Conservation (phyloP, 768 basidiomycete species). For the Favolaschia claudopus region DNA sequence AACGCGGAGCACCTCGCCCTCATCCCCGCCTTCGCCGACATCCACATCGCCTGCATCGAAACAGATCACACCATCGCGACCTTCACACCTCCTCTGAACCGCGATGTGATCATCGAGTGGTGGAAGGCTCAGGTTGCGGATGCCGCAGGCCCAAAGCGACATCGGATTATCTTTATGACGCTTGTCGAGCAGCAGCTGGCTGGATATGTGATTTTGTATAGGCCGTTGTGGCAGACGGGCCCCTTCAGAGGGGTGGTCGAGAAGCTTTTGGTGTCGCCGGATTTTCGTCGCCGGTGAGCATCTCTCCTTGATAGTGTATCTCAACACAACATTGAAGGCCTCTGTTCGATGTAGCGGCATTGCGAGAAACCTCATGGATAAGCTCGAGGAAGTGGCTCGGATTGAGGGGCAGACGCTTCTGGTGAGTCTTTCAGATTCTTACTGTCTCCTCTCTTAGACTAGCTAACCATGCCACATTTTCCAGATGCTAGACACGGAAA, state of each 20-base stretch:
- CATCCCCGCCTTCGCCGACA: slow-evolving; percentile 17
- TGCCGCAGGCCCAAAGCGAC: not conserved
- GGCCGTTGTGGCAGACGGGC: slow-evolving; percentile 10
- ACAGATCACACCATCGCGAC: slow-evolving; percentile 20
- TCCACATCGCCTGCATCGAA: slow-evolving; percentile 26
- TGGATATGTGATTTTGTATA: slow-evolving; percentile 13
- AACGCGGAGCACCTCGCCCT: slow-evolving; percentile 7
- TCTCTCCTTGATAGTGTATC: not conserved
- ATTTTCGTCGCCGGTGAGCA: slow-evolving; percentile 15
- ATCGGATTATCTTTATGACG: slow-evolving; percentile 9
- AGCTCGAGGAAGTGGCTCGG: slow-evolving; percentile 8
- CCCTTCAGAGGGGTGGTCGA: slow-evolving; percentile 16
- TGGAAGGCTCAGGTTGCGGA: slow-evolving; percentile 14
- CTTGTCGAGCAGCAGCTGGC: slow-evolving; percentile 8
- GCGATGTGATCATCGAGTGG: slow-evolving; percentile 11
- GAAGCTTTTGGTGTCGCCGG: slow-evolving; percentile 21
- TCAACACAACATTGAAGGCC: not conserved
- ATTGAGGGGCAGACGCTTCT: slow-evolving; percentile 10
- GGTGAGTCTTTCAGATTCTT: not conserved
- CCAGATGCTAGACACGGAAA: slow-evolving; percentile 20
- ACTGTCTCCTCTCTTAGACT: too few relatives aligned
- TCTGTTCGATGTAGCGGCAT: slow-evolving; percentile 1
- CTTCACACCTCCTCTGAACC: slow-evolving; percentile 14
- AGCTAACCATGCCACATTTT: not conserved
- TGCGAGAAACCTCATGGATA: slow-evolving; percentile 6